phyloP scores from a whole-genome alignment of 768 basidiomycete species.

The Tubosaeta sp. region DNA sequence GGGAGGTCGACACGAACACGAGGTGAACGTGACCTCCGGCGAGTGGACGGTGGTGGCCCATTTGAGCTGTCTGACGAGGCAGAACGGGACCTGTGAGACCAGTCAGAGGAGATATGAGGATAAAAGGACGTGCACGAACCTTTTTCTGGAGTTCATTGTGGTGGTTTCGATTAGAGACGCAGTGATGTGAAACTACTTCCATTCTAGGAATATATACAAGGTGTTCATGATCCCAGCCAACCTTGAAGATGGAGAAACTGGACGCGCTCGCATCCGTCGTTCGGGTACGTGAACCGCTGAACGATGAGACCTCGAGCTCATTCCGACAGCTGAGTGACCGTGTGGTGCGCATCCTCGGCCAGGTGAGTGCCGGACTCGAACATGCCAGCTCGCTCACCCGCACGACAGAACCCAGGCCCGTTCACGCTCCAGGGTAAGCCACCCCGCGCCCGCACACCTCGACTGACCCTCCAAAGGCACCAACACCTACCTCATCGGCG shows the following conservation, averaged over 20 bases:
- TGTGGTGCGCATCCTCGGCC: conserved; percentile 68
- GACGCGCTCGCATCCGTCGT: conserved; percentile 50
- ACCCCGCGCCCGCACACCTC: background rate
- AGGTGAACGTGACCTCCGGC: conserved; percentile 41
- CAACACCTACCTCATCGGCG: conserved; percentile 83
- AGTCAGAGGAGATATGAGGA: background rate
- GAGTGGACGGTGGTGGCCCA: conserved; percentile 38
- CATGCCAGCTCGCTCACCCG: background rate
- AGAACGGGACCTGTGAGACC: conserved; percentile 43
- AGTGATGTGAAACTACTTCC: conserved; percentile 14
- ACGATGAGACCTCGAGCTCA: background rate
- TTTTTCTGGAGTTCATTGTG: conserved; percentile 45
- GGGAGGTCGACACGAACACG: conserved; percentile 38
- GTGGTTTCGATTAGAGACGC: conserved; percentile 17
- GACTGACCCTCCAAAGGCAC: conserved; percentile 53
- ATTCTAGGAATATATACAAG: background rate
- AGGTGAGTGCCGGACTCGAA: conserved; percentile 41
- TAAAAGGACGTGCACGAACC: conserved; percentile 16
- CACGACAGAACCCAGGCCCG: conserved; percentile 73
- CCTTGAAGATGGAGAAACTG: conserved; percentile 45
- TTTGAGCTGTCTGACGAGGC: conserved; percentile 33
- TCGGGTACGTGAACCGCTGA: conserved; percentile 37
- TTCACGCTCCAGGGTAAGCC: conserved; percentile 77
- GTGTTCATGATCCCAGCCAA: too few species aligned
- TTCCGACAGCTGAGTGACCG: conserved; percentile 56